Evolutionary conservation across 2,329 filamentous ascomycete genomes (phyloP).

Genomic region (Aspergillus fijiensis): DNA sequence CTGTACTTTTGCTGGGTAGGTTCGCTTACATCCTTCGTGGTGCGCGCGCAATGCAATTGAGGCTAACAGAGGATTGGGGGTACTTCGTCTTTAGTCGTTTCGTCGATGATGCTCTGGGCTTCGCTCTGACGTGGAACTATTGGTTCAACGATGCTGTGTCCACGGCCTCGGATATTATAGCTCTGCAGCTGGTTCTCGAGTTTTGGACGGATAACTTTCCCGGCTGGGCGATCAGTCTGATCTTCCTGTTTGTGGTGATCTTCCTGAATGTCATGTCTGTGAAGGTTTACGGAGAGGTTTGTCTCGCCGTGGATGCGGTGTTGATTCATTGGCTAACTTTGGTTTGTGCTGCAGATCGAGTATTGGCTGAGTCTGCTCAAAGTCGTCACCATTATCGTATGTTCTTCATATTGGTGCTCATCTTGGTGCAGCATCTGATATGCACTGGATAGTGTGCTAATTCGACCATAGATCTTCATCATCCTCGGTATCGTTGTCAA

Average conservation of each 20-base stretch:
- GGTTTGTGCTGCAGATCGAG: slow-evolving; percentile 30
- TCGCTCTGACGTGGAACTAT: slow-evolving; percentile 49
- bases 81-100: slow-evolving; percentile 33
- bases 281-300: slow-evolving; percentile 54
- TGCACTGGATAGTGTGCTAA: slow-evolving; percentile 37
- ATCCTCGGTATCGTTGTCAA: slow-evolving; percentile 62
- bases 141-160: slow-evolving; percentile 67
- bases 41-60: not conserved
- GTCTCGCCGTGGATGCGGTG: not conserved
- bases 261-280: slow-evolving; percentile 55
- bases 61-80: too few species aligned
- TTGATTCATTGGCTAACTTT: not conserved
- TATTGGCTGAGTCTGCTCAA: slow-evolving; percentile 46
- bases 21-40: slow-evolving; percentile 1
- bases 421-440: not conserved
- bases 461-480: slow-evolving; percentile 54
- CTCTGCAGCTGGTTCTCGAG: slow-evolving; percentile 57
- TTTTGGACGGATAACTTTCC: slow-evolving; percentile 65
- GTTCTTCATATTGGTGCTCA: slow-evolving; percentile 12
- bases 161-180: slow-evolving; percentile 61
- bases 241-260: slow-evolving; percentile 60
- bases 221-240: slow-evolving; percentile 62
- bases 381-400: slow-evolving; percentile 43
- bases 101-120: slow-evolving; percentile 46
- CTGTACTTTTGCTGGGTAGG: slow-evolving; percentile 55